Evolutionary conservation across 371 early-diverging fungal species (phyloP), one percentile per base, ranked within the genome.

Genomic region (Chytridiales sp.): DNA sequence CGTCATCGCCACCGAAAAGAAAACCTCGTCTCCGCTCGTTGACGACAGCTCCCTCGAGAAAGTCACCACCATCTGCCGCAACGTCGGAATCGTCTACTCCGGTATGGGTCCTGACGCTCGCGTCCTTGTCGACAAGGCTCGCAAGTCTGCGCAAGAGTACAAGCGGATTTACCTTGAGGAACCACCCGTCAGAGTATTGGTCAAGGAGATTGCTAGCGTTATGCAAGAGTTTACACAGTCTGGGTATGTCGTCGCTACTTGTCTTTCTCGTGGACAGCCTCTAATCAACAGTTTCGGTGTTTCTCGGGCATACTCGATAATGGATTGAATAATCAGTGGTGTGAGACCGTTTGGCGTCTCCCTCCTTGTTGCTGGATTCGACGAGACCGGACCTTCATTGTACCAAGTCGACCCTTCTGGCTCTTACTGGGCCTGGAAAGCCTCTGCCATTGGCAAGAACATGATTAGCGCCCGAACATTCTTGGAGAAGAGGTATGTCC

Each of bases 261-360:
- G 26, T 13, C 39, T 13, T 53, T 53, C 26, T 29, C 22, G 9
- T 30, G n/a, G 44, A 27, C 31, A 8, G 9, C 24, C 46, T 15
- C 48, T 9, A 32, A 52, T 41, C 52, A 19, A n/a, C 13, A 32
- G 31, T 32, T 30, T 43, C 1, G 1, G 9, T 53, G 46, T 34
- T 41, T 31, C 31, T 9, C 34, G 48, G 58, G 34, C 13, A n/a
- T 43, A n/a, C 48, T 19, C 17, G 24, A 24, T 9, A 17, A 40
- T 40, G 51, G 17, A 22, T 26, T 35, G 22, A 26, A 11, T 49
- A 19, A 53, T 35, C 58, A 92, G 95, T 74, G 99, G 99, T 81
- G 98, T 99, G 34, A 88, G 99, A 60, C 99, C 99, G 5, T 99
- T 99, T 75, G 99, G 99, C 57, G 99, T 99, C 9, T 96, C 97